Conservation (phyloP, 495 filamentous ascomycete species). For the Trichoderma orchidacearum region DNA sequence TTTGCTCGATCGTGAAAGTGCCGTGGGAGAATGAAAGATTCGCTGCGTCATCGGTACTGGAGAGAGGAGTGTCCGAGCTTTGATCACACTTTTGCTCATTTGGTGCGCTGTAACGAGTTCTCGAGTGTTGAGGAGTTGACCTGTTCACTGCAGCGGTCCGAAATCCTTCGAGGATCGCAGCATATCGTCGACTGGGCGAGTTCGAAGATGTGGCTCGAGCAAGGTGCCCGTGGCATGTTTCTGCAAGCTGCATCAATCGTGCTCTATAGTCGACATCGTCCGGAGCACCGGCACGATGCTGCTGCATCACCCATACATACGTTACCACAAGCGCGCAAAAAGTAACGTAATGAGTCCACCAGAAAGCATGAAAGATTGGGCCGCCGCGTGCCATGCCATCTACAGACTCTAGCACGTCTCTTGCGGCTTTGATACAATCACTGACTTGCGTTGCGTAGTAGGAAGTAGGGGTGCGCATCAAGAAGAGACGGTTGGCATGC, state of each 20-base stretch:
- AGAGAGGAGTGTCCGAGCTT: not conserved
- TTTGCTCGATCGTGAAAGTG: not conserved
- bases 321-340: slow-evolving; percentile 22
- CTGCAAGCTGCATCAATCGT: slow-evolving; percentile 19
- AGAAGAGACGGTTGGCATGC: slow-evolving; percentile 13
- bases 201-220: slow-evolving; percentile 35
- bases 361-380: slow-evolving; percentile 17
- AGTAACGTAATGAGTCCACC: slow-evolving; percentile 24
- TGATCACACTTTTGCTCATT: not conserved
- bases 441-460: not conserved
- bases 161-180: slow-evolving; percentile 30
- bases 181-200: slow-evolving; percentile 37
- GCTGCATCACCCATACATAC: slow-evolving; percentile 22
- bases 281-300: not conserved
- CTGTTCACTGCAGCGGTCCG: slow-evolving; percentile 11
- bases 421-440: not conserved
- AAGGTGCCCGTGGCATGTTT: slow-evolving; percentile 32
- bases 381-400: not conserved
- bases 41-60: not conserved
- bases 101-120: not conserved
- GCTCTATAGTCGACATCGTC: not conserved
- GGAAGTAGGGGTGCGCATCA: slow-evolving; percentile 3
- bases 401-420: not conserved
- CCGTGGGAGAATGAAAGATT: not conserved
- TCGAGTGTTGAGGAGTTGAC: not conserved